These are phyloP conservation scores for Polysphondylium violaceum DNA, from an alignment of 78 protist genomes.

Conservation along the genomic window DNA sequence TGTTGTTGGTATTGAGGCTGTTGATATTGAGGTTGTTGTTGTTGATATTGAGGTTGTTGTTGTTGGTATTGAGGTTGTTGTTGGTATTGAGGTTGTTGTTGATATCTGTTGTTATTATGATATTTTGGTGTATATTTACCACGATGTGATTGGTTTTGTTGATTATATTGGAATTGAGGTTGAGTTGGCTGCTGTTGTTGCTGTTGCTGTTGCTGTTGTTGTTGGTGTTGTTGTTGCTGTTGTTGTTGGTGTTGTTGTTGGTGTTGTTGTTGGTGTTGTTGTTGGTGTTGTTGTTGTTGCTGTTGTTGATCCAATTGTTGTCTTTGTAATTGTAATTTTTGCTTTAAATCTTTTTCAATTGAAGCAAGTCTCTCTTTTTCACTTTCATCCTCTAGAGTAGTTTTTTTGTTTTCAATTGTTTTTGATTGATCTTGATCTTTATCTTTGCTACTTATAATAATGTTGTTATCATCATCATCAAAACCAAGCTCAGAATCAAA, in stretches of 20 bases:
- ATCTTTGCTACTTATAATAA: no score
- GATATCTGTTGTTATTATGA: neutral
- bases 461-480: no score
- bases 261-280: neutral
- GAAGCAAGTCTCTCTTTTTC: no score
- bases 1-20: conserved; percentile 11
- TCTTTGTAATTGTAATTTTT: no score
- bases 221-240: neutral
- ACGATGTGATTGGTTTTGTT: neutral
- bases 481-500: neutral
- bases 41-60: neutral
- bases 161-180: neutral
- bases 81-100: neutral
- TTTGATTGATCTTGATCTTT: neutral
- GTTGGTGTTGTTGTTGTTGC: neutral
- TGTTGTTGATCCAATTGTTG: no score
- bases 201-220: neutral
- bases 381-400: no score
- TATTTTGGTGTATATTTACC: no score
- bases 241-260: neutral
- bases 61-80: neutral
- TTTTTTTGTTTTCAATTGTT: neutral
- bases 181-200: neutral
- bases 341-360: no score
- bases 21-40: neutral